phyloP scores from a whole-genome alignment of 2,329 filamentous ascomycete genomes.

The Fusarium udum region DNA sequence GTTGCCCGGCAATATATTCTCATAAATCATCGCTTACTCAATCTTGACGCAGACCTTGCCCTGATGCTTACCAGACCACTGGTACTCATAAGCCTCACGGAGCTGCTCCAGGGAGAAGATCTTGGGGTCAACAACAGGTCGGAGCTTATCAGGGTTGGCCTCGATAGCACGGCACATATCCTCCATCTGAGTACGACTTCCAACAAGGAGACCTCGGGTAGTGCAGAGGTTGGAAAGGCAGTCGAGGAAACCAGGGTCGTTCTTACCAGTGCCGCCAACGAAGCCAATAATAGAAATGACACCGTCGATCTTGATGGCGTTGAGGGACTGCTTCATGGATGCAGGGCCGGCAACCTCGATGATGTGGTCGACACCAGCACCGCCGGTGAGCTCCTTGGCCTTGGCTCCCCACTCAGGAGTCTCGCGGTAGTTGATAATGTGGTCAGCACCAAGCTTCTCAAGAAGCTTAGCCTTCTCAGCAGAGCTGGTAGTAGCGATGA shows the following conservation, averaged over 20 bases:
- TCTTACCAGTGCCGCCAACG: conserved; percentile 42
- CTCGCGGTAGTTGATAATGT: conserved; percentile 61
- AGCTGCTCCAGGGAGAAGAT: conserved; percentile 56
- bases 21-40: conserved; percentile 31
- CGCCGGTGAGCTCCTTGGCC: conserved; percentile 54
- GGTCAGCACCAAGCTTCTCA: conserved; percentile 58
- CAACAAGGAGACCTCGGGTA: conserved; percentile 57
- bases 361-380: conserved; percentile 57
- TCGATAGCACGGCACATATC: conserved; percentile 62
- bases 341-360: conserved; percentile 58
- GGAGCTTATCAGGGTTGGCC: conserved; percentile 53
- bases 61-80: conserved; percentile 51
- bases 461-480: conserved; percentile 55
- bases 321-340: conserved; percentile 57
- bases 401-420: conserved; percentile 57
- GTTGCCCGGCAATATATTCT: not conserved
- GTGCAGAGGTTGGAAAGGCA: conserved; percentile 50
- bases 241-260: conserved; percentile 48
- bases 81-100: conserved; percentile 56
- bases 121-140: conserved; percentile 59
- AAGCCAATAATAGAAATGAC: conserved; percentile 55
- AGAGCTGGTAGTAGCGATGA: conserved; percentile 60
- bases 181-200: conserved; percentile 59
- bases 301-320: conserved; percentile 57
- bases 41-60: conserved; percentile 52